These are phyloP conservation scores for Dactylellina parvicollis DNA, from an alignment of 2,329 filamentous ascomycete species.

Conservation along the genomic window DNA sequence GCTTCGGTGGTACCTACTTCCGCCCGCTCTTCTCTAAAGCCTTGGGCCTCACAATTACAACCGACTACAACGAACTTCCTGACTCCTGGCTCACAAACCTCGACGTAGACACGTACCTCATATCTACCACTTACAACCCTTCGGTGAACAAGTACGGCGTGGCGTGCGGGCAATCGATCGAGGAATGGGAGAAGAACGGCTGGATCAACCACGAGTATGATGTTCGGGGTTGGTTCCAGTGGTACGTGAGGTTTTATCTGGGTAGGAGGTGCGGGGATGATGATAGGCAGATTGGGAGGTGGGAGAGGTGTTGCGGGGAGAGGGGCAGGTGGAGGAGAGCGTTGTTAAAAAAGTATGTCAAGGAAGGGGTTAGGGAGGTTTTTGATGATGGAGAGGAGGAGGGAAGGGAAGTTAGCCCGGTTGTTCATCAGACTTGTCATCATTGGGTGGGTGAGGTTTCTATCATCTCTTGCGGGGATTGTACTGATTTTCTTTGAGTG, in stretches of 20 bases:
- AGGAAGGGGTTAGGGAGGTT: slow-evolving; percentile 65
- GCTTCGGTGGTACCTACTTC: slow-evolving; percentile 67
- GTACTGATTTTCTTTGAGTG: background rate
- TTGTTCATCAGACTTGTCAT: slow-evolving; percentile 69
- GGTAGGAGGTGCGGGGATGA: slow-evolving; percentile 67
- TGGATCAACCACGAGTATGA: slow-evolving; percentile 69
- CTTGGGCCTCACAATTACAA: slow-evolving; percentile 62
- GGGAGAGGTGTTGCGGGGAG: slow-evolving; percentile 67
- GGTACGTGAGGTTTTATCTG: slow-evolving; percentile 67
- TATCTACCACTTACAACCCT: slow-evolving; percentile 62
- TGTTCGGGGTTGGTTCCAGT: slow-evolving; percentile 69
- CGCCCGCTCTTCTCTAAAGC: slow-evolving; percentile 64
- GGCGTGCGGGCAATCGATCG: slow-evolving; percentile 67
- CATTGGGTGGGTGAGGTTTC: slow-evolving; percentile 66
- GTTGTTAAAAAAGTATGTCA: slow-evolving; percentile 67
- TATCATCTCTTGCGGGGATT: background rate
- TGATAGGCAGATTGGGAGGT: slow-evolving; percentile 66
- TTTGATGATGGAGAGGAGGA: slow-evolving; percentile 63
- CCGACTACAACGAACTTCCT: slow-evolving; percentile 66
- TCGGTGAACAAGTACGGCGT: slow-evolving; percentile 68
- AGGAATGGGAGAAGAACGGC: slow-evolving; percentile 68
- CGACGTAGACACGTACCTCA: slow-evolving; percentile 62
- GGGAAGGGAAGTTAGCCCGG: slow-evolving; percentile 65
- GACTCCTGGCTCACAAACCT: slow-evolving; percentile 63
- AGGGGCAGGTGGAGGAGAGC: slow-evolving; percentile 66